Evolutionary conservation across 2,329 filamentous ascomycete species (phyloP).

Genomic region (Diaporthe caulivora): DNA sequence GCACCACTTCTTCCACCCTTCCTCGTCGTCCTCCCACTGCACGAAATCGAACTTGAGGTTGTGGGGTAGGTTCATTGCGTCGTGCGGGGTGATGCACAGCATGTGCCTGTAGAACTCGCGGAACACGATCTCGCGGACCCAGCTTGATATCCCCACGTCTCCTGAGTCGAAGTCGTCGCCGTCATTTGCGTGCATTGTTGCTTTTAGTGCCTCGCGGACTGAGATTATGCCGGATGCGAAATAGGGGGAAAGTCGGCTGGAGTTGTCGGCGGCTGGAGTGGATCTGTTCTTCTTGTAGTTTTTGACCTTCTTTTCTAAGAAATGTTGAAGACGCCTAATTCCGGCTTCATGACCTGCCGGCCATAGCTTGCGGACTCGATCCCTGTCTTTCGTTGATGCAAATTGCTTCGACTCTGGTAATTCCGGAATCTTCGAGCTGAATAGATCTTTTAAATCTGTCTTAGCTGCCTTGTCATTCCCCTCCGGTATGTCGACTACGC

Average conservation of each 20-base stretch:
- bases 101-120: constrained; percentile 47
- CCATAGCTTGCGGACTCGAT: constrained; percentile 52
- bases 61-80: constrained; percentile 78
- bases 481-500: constrained; percentile 50
- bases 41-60: constrained; percentile 78
- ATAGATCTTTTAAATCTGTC: constrained; percentile 43
- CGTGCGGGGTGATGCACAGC: constrained; percentile 43
- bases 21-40: constrained; percentile 72
- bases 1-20: constrained; percentile 71
- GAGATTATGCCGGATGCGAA: constrained; percentile 48
- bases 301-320: constrained; percentile 48
- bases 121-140: constrained; percentile 46
- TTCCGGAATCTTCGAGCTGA: constrained; percentile 46
- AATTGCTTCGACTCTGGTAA: constrained; percentile 49
- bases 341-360: constrained; percentile 50
- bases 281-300: constrained; percentile 49
- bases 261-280: constrained; percentile 49
- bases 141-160: constrained; percentile 40
- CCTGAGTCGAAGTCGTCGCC: constrained; percentile 31
- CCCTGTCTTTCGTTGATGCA: constrained; percentile 46
- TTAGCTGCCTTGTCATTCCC: constrained; percentile 49
- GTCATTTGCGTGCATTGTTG: constrained; percentile 33
- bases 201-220: constrained; percentile 42
- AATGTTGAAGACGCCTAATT: constrained; percentile 47
- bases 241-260: constrained; percentile 51